Percentiles rank a stretch among this genome's conserved stretches.
Evolutionary conservation across 2,329 filamentous ascomycete genomes (phyloP).

Genomic region (Fusarium sp.): DNA sequence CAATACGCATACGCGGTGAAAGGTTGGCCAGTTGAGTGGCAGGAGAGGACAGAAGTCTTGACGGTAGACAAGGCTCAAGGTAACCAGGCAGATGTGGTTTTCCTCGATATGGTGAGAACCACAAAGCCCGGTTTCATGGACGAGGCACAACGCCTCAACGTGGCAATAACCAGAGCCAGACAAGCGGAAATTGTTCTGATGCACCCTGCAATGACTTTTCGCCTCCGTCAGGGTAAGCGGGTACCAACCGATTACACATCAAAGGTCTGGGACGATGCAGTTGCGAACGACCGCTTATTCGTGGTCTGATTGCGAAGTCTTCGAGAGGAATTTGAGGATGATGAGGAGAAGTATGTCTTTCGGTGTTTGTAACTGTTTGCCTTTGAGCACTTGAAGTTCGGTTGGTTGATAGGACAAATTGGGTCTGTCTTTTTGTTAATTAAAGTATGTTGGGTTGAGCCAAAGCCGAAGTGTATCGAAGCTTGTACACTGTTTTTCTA

Average conservation of each 20-base stretch:
- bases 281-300: slow-evolving; percentile 33
- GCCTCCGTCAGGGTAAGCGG: neutral
- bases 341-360: neutral
- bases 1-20: slow-evolving; percentile 47
- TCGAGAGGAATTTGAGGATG: neutral
- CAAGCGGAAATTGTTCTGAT: slow-evolving; percentile 57
- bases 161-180: slow-evolving; percentile 54
- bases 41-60: slow-evolving; percentile 49
- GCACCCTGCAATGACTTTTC: slow-evolving; percentile 48
- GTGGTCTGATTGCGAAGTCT: slow-evolving; percentile 4
- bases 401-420: slow-evolving; percentile 13
- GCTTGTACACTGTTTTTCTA: neutral
- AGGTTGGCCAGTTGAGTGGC: slow-evolving; percentile 39
- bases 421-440: neutral
- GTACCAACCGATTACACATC: slow-evolving; percentile 39
- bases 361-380: neutral
- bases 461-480: neutral
- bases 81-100: slow-evolving; percentile 57
- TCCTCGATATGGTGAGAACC: slow-evolving; percentile 57
- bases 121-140: slow-evolving; percentile 52
- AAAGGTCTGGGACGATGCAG: slow-evolving; percentile 46
- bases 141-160: slow-evolving; percentile 54
- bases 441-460: neutral
- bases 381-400: slow-evolving; percentile 1
- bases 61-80: slow-evolving; percentile 58